Evolutionary conservation across 345 rosid species (phyloP).

Genomic region (Viola odorata): DNA sequence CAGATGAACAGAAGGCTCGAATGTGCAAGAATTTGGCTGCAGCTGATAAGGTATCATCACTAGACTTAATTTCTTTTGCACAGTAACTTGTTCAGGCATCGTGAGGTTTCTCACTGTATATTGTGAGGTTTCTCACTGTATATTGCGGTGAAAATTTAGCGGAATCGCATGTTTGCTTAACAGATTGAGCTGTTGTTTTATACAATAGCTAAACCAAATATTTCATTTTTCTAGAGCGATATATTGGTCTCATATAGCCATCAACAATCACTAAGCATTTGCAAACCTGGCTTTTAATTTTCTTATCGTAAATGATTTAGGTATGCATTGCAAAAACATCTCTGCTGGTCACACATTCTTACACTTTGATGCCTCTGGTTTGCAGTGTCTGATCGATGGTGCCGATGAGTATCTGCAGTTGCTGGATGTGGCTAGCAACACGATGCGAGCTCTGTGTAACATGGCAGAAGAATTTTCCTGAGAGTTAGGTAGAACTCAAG

Average conservation of each 20-base stretch:
- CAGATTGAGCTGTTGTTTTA: background rate
- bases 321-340: background rate
- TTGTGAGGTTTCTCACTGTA: background rate
- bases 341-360: background rate
- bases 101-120: too few relatives aligned
- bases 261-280: background rate
- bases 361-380: background rate
- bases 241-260: background rate
- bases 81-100: background rate
- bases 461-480: conserved; percentile 69
- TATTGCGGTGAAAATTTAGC: background rate
- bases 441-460: conserved; percentile 58
- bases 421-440: conserved; percentile 65
- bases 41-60: conserved; percentile 68
- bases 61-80: background rate
- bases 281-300: background rate
- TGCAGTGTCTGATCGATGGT: conserved; percentile 86
- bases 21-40: conserved; percentile 68
- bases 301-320: background rate
- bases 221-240: background rate
- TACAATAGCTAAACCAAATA: background rate
- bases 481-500: conserved; percentile 16
- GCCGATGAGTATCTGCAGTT: conserved; percentile 97
- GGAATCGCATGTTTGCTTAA: background rate
- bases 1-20: conserved; percentile 89